Evolutionary conservation across 176 grass and related monocot species (phyloP).

Genomic region (Panicum miliaceum): DNA sequence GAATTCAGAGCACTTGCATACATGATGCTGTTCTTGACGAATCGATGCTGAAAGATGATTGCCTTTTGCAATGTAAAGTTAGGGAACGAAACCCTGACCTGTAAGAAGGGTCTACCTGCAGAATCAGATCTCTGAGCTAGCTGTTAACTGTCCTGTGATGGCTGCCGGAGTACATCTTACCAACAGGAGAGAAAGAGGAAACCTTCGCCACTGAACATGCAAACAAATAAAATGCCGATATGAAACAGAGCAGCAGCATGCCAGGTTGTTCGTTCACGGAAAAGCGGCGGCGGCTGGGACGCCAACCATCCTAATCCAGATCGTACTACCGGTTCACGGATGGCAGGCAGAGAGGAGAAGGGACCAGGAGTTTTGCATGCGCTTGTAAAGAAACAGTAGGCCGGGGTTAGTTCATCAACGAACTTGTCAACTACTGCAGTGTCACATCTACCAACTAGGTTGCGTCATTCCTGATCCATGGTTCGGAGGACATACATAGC

Average conservation of each 20-base stretch:
- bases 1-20: constrained; percentile 11
- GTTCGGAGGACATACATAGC: background rate
- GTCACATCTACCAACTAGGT: constrained; percentile 38
- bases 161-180: constrained; percentile 6
- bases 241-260: constrained; percentile 16
- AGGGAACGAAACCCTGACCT: constrained; percentile 13
- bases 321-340: constrained; percentile 41
- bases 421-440: constrained; percentile 17
- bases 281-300: constrained; percentile 17
- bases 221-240: constrained; percentile 20
- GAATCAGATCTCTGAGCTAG: constrained; percentile 39
- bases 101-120: constrained; percentile 31
- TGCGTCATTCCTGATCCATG: constrained; percentile 2
- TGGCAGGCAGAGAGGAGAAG: constrained; percentile 26
- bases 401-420: background rate
- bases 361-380: constrained; percentile 32
- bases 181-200: constrained; percentile 15
- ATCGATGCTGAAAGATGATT: background rate
- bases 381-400: constrained; percentile 11
- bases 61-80: constrained; percentile 35
- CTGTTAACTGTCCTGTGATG: constrained; percentile 29
- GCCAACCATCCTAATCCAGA: constrained; percentile 36
- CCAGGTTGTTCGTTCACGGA: constrained; percentile 39
- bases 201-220: background rate
- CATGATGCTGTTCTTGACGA: constrained; percentile 3